These are phyloP conservation scores for Metschnikowia amazonensis DNA, from an alignment of 805 yeast species.

Conservation along the genomic window DNA sequence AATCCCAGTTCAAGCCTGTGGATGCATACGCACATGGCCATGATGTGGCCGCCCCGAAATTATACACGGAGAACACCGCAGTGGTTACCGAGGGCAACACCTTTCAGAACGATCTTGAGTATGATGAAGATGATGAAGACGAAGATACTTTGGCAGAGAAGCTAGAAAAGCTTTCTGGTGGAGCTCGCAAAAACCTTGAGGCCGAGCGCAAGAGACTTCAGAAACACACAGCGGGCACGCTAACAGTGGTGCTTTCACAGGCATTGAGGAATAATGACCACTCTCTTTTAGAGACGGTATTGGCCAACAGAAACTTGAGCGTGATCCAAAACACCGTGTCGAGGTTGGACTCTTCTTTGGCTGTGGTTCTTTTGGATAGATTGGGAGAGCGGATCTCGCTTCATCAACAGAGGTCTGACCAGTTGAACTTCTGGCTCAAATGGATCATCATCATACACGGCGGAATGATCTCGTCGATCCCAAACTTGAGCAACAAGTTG, in stretches of 20 bases:
- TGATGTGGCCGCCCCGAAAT: slow-evolving; percentile 50
- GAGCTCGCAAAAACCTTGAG: slow-evolving; percentile 22
- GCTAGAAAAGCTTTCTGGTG: slow-evolving; percentile 35
- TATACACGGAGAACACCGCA: slow-evolving; percentile 59
- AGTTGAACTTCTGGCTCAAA: slow-evolving; percentile 52
- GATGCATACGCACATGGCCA: slow-evolving; percentile 44
- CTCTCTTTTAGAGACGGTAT: slow-evolving; percentile 77
- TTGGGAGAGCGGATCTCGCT: slow-evolving; percentile 50
- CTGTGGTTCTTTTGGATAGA: slow-evolving; percentile 48
- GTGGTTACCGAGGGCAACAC: slow-evolving; percentile 63
- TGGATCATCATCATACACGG: slow-evolving; percentile 57
- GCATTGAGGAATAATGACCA: slow-evolving; percentile 86
- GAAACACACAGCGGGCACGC: slow-evolving; percentile 55
- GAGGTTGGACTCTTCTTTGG: slow-evolving; percentile 46
- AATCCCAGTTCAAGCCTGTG: slow-evolving; percentile 39
- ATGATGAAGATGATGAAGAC: slow-evolving; percentile 42
- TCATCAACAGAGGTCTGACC: slow-evolving; percentile 48
- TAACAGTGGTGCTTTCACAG: slow-evolving; percentile 81
- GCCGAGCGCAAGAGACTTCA: slow-evolving; percentile 37
- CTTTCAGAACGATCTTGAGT: slow-evolving; percentile 48
- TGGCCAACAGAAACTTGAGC: slow-evolving; percentile 50
- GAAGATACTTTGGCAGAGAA: slow-evolving; percentile 53
- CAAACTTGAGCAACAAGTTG: slow-evolving; percentile 41
- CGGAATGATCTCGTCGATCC: slow-evolving; percentile 43
- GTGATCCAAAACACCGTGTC: slow-evolving; percentile 49